phyloP scores from a whole-genome alignment of 2,329 filamentous ascomycete species.

The Bipolaris oryzae region DNA sequence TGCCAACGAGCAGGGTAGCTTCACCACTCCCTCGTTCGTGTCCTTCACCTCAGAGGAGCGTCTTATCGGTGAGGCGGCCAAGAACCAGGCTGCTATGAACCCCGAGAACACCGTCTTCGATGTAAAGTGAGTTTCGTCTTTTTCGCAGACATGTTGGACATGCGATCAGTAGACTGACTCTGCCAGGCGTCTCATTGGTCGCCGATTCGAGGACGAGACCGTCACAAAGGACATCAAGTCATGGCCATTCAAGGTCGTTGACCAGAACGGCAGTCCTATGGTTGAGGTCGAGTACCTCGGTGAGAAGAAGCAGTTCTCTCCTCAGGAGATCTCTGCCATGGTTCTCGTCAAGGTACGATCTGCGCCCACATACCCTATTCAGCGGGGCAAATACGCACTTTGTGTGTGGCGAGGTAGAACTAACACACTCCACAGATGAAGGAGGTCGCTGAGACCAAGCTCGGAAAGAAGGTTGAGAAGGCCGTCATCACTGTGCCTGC shows the following conservation, averaged over 20 bases:
- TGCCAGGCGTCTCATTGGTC: conserved; percentile 90
- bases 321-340: conserved; percentile 99
- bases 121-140: conserved; percentile 78
- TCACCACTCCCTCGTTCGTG: conserved; percentile 98
- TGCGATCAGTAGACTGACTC: conserved; percentile 37
- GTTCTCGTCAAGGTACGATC: conserved; percentile 85
- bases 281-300: conserved; percentile 96
- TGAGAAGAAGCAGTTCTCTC: conserved; percentile 94
- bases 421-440: conserved; percentile 74
- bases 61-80: conserved; percentile 98
- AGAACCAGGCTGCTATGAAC: conserved; percentile 99
- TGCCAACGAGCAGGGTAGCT: conserved; percentile 99
- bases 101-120: conserved; percentile 98
- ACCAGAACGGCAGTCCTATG: conserved; percentile 84
- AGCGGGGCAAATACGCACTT: neutral
- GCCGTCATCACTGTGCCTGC: conserved; percentile 98
- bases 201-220: conserved; percentile 90
- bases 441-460: conserved; percentile 97
- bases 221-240: conserved; percentile 99
- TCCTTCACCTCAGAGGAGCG: conserved; percentile 99
- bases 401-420: conserved; percentile 3
- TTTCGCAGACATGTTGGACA: neutral
- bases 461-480: conserved; percentile 99
- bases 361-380: neutral
- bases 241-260: conserved; percentile 98